phyloP scores from a whole-genome alignment of 257 asterid species.

The Gynochthodes officinalis region DNA sequence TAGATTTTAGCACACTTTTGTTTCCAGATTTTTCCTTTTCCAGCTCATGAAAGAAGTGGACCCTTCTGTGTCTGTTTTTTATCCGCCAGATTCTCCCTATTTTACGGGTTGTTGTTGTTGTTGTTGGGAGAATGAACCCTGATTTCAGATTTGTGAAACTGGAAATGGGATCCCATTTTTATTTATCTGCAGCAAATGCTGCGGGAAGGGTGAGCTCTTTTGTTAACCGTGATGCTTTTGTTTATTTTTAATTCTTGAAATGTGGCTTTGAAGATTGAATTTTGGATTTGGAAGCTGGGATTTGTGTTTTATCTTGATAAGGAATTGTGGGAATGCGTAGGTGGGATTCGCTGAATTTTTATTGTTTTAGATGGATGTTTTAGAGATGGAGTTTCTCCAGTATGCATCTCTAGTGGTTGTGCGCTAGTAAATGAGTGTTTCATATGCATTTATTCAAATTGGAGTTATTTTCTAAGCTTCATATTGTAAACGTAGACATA shows the following conservation, averaged over 20 bases:
- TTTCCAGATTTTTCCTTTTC: not conserved
- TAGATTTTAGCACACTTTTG: no score
- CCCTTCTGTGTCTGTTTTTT: not conserved
- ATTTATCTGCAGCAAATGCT: constrained; percentile 7
- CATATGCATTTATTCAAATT: constrained; percentile 2
- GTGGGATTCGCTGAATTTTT: constrained; percentile 24
- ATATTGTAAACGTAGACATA: no score
- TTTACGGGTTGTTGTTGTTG: not conserved
- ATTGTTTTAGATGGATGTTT: constrained; percentile 4
- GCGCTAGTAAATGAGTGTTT: not conserved
- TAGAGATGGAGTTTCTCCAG: not conserved
- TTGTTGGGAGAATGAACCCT: constrained; percentile 20
- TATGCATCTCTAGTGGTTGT: not conserved
- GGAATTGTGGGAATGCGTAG: constrained; percentile 23
- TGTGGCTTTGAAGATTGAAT: not conserved
- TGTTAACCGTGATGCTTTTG: not conserved
- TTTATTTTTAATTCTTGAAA: not conserved
- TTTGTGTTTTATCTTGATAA: constrained; percentile 15
- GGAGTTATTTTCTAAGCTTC: not conserved
- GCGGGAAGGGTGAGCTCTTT: not conserved
- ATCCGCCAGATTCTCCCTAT: not conserved
- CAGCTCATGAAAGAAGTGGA: not conserved
- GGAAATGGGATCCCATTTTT: not conserved
- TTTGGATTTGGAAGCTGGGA: not conserved
- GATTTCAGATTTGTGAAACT: constrained; percentile 6